phyloP scores from a whole-genome alignment of 805 yeast species.

The Candida nonsorbophila region DNA sequence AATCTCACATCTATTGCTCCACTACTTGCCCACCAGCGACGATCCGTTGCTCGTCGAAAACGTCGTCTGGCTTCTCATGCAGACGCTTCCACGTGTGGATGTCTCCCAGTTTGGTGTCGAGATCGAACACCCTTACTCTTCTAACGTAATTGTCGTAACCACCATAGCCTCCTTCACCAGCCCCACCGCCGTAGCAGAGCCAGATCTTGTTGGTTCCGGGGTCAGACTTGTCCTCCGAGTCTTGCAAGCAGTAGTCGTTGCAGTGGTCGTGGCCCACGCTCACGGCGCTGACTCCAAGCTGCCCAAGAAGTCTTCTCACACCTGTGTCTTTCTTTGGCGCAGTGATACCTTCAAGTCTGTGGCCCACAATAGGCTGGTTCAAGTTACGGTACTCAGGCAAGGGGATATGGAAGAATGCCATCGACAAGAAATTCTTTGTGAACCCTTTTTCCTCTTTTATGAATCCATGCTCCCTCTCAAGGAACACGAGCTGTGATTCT shows the following conservation, averaged over 20 bases:
- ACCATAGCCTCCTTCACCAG: constrained; percentile 91
- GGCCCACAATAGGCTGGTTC: constrained; percentile 51
- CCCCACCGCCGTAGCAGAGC: constrained; percentile 90
- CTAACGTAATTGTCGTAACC: constrained; percentile 89
- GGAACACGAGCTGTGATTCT: constrained; percentile 58
- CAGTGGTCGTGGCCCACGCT: constrained; percentile 95
- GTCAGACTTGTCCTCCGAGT: constrained; percentile 19
- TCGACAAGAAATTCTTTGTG: constrained; percentile 47
- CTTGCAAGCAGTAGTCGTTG: constrained; percentile 80
- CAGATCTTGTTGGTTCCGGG: constrained; percentile 41
- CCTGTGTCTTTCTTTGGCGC: constrained; percentile 73
- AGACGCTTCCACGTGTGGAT: constrained; percentile 71
- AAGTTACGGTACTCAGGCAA: constrained; percentile 71
- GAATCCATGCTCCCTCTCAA: constrained; percentile 30
- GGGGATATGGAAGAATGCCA: constrained; percentile 96
- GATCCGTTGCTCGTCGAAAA: constrained; percentile 47
- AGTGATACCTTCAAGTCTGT: constrained; percentile 64
- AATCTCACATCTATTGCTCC: constrained; percentile 82
- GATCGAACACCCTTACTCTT: constrained; percentile 65
- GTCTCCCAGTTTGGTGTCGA: constrained; percentile 45
- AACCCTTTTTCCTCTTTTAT: constrained; percentile 24
- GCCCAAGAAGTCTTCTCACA: constrained; percentile 51
- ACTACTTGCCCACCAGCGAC: constrained; percentile 43
- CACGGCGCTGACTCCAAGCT: constrained; percentile 68
- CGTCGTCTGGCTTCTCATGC: constrained; percentile 39